These are phyloP conservation scores for Sutorius eximius DNA, from an alignment of 1,284 basidiomycete genomes.

Conservation along the genomic window DNA sequence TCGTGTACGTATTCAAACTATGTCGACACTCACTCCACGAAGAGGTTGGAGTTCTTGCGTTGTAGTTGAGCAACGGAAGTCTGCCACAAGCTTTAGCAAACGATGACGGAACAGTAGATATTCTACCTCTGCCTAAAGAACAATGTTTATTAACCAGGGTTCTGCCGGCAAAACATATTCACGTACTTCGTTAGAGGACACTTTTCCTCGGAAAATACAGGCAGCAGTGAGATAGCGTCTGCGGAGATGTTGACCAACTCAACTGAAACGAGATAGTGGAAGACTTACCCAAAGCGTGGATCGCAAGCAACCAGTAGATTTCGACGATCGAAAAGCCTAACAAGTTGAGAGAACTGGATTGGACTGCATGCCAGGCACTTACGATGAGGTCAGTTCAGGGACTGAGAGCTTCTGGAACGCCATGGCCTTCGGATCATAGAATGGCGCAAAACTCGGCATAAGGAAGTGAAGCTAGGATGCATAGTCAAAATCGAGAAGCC, in stretches of 20 bases:
- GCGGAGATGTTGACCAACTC: slow-evolving; percentile 2
- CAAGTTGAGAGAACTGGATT: slow-evolving; percentile 2
- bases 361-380: slow-evolving; percentile 24
- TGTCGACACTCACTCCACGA: slow-evolving; percentile 64
- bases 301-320: slow-evolving; percentile 86
- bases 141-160: background rate
- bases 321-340: slow-evolving; percentile 76
- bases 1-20: background rate
- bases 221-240: slow-evolving; percentile 86
- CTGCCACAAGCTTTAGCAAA: slow-evolving; percentile 27
- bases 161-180: slow-evolving; percentile 2
- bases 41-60: slow-evolving; percentile 68
- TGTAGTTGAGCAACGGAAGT: slow-evolving; percentile 58
- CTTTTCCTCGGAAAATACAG: slow-evolving; percentile 82
- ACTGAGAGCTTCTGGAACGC: slow-evolving; percentile 66
- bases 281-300: slow-evolving; percentile 67
- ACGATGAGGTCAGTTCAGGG: slow-evolving; percentile 70
- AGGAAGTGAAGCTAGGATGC: slow-evolving; percentile 78
- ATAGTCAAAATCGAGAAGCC: background rate
- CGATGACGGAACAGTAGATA: background rate
- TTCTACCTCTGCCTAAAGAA: slow-evolving; percentile 39
- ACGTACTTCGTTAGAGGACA: slow-evolving; percentile 79
- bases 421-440: slow-evolving; percentile 62
- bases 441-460: slow-evolving; percentile 85
- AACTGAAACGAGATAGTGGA: background rate